phyloP scores from a whole-genome alignment of 768 basidiomycete genomes.

The Leccinum subgranulosum region DNA sequence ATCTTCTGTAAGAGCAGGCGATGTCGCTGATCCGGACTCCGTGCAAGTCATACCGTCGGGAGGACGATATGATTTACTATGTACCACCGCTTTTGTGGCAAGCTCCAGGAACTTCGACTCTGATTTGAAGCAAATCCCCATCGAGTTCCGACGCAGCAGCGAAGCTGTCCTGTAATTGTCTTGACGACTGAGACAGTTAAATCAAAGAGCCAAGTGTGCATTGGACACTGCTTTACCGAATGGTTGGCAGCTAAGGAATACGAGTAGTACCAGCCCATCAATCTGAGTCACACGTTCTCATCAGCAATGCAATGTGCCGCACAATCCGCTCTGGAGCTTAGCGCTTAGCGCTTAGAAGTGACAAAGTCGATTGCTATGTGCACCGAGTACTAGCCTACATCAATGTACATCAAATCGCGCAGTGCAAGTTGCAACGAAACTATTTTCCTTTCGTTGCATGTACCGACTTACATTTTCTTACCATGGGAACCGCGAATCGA shows the following conservation, averaged over 20 bases:
- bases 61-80: neutral
- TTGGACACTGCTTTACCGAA: neutral
- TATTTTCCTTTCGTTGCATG: no score
- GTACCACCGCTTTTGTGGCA: neutral
- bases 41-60: neutral
- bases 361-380: neutral
- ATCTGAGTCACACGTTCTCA: neutral
- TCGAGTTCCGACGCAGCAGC: neutral
- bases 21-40: neutral
- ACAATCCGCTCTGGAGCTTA: no score
- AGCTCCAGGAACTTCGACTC: neutral
- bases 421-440: no score
- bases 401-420: neutral
- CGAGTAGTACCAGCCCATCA: neutral
- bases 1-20: neutral
- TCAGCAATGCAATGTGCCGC: neutral
- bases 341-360: no score
- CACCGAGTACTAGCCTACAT: no score
- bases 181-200: neutral
- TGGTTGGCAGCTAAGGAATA: neutral
- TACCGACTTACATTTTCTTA: no score
- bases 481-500: no score
- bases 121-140: neutral
- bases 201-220: neutral
- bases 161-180: neutral